Conservation (phyloP, 2,329 filamentous ascomycete genomes). For the Sclerotinia sclerotiorum region DNA sequence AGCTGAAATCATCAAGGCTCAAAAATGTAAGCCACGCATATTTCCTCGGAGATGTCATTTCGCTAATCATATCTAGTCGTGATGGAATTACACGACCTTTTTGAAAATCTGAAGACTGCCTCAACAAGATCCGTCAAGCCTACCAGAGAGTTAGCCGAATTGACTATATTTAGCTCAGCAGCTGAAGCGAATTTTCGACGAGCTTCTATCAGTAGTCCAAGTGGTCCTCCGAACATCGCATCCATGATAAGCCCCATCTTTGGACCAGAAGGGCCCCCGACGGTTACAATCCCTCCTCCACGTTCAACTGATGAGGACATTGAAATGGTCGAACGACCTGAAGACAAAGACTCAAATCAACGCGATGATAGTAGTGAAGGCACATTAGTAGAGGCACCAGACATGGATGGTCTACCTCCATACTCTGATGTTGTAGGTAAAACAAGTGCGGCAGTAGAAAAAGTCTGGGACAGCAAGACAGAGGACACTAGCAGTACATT, state of each 20-base stretch:
- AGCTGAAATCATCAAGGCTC: slow-evolving; percentile 58
- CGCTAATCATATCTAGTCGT: slow-evolving; percentile 56
- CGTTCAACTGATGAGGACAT: slow-evolving; percentile 34
- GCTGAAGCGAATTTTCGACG: slow-evolving; percentile 53
- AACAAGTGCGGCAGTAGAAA: slow-evolving; percentile 1
- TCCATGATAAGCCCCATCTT: slow-evolving; percentile 34
- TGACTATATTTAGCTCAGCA: slow-evolving; percentile 66
- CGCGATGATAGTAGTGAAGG: slow-evolving; percentile 43
- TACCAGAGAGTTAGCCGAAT: slow-evolving; percentile 73
- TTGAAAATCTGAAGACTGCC: slow-evolving; percentile 67
- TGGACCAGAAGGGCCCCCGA: slow-evolving; percentile 36
- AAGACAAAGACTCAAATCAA: slow-evolving; percentile 31
- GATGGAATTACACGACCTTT: slow-evolving; percentile 69
- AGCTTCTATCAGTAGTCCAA: slow-evolving; percentile 46
- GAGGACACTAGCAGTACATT: slow-evolving; percentile 16
- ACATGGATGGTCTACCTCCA: slow-evolving; percentile 29
- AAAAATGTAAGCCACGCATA: slow-evolving; percentile 64
- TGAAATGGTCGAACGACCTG: slow-evolving; percentile 39
- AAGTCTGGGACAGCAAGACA: slow-evolving; percentile 4
- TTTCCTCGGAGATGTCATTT: slow-evolving; percentile 19
- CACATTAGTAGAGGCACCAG: slow-evolving; percentile 42
- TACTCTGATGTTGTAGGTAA: slow-evolving; percentile 24
- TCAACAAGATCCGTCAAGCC: slow-evolving; percentile 64
- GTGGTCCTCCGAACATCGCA: slow-evolving; percentile 34
- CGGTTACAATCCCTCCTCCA: slow-evolving; percentile 25